phyloP scores from a whole-genome alignment of 345 rosid genomes.

The Stellera chamaejasme region DNA sequence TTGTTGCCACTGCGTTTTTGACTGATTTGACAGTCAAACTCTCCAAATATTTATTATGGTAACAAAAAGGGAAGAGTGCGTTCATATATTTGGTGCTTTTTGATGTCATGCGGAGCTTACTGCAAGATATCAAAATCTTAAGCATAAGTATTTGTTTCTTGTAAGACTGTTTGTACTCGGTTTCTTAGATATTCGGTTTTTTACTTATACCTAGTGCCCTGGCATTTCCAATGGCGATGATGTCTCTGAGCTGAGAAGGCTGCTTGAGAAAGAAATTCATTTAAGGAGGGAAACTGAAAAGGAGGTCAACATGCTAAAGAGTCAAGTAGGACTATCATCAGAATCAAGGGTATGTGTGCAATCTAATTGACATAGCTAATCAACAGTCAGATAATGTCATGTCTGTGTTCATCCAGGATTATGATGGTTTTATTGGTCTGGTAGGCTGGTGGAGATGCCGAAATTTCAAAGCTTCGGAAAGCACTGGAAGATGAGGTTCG shows the following conservation, averaged over 20 bases:
- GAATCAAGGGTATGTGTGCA: conserved; percentile 47
- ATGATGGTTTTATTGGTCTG: conserved; percentile 20
- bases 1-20: too few relatives aligned
- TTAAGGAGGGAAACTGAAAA: conserved; percentile 74
- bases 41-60: too few relatives aligned
- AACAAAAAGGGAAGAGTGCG: too few relatives aligned
- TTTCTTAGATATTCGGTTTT: neutral
- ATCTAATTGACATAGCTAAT: too few relatives aligned
- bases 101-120: too few relatives aligned
- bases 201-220: conserved; percentile 25
- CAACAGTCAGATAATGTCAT: too few relatives aligned
- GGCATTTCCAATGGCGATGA: conserved; percentile 35
- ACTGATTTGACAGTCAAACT: too few relatives aligned
- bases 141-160: too few relatives aligned
- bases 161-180: too few relatives aligned
- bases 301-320: conserved; percentile 55
- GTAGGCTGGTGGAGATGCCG: conserved; percentile 62
- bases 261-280: conserved; percentile 58
- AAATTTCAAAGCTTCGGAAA: conserved; percentile 60
- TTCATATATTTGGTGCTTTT: too few relatives aligned
- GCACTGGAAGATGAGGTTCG: conserved; percentile 69
- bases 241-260: conserved; percentile 40
- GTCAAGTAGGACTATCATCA: conserved; percentile 41
- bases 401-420: neutral
- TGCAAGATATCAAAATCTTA: too few relatives aligned